Evolutionary conservation across 345 rosid genomes (phyloP).

Genomic region (Rhodomyrtus tomentosa): DNA sequence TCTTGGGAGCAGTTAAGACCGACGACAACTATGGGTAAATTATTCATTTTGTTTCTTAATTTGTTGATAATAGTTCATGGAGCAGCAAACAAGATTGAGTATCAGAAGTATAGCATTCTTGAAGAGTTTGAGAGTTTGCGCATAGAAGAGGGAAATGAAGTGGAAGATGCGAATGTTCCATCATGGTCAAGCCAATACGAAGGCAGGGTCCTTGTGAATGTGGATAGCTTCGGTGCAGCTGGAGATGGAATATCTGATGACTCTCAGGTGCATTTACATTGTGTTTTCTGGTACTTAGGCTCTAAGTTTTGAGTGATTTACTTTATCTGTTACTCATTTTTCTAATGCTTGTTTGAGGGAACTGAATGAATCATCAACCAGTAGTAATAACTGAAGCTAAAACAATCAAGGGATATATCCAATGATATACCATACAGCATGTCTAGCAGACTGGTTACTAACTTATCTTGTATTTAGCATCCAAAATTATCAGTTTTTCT

Average conservation of each 20-base stretch:
- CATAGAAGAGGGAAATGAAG: constrained; percentile 36
- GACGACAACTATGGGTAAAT: constrained; percentile 37
- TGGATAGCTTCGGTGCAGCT: constrained; percentile 81
- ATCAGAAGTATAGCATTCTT: constrained; percentile 30
- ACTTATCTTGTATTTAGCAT: not conserved
- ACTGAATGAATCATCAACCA: not conserved
- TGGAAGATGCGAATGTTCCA: constrained; percentile 24
- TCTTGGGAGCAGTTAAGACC: constrained; percentile 14
- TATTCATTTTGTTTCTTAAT: constrained; percentile 35
- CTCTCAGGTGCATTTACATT: constrained; percentile 45
- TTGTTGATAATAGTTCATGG: constrained; percentile 36
- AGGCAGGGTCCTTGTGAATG: constrained; percentile 70
- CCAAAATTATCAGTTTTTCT: not conserved
- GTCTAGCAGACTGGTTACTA: not conserved
- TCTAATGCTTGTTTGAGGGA: not conserved
- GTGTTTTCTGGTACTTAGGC: not conserved
- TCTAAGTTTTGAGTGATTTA: not conserved
- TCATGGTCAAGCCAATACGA: constrained; percentile 46
- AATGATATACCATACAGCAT: not conserved
- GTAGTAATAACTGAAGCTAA: not conserved
- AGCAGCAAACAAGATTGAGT: constrained; percentile 26
- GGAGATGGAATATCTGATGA: constrained; percentile 94
- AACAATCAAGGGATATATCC: not conserved
- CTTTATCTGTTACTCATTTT: not conserved
- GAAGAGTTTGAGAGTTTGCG: constrained; percentile 49